A percentile compares a stretch with the other conserved stretches of the same genome.
Evolutionary conservation across 176 grass and related monocot species (phyloP).

Genomic region (Guadua angustifolia): DNA sequence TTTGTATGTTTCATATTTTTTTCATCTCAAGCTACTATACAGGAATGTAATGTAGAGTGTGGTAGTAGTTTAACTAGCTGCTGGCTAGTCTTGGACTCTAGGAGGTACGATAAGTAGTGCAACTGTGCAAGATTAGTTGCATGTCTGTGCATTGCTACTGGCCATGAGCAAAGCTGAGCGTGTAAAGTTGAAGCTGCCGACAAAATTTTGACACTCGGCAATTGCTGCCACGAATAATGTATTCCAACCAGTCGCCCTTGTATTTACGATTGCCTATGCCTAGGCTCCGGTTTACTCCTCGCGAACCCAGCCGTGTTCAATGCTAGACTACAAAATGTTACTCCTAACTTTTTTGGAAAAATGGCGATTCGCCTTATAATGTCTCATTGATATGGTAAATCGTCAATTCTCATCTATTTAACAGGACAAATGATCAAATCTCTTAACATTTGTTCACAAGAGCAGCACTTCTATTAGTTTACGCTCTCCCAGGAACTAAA

Average conservation of each 20-base stretch:
- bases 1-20: not conserved
- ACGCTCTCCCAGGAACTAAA: not conserved
- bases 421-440: not conserved
- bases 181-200: slow-evolving; percentile 36
- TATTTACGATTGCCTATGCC: not conserved
- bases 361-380: too few species aligned
- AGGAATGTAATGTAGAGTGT: not conserved
- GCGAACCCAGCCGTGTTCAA: not conserved
- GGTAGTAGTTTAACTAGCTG: not conserved
- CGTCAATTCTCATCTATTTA: too few species aligned
- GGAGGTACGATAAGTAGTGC: not conserved
- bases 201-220: slow-evolving; percentile 19
- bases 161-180: not conserved
- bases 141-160: slow-evolving; percentile 21
- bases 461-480: not conserved
- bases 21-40: not conserved
- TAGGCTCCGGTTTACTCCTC: not conserved
- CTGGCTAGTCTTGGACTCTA: not conserved
- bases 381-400: too few species aligned
- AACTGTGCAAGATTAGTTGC: slow-evolving; percentile 36
- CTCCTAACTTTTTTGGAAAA: too few species aligned
- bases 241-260: not conserved
- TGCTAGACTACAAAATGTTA: too few species aligned
- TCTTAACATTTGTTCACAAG: not conserved
- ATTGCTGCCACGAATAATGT: not conserved